phyloP scores from a whole-genome alignment of 2,329 filamentous ascomycete genomes.

The Akanthomyces lecanii region DNA sequence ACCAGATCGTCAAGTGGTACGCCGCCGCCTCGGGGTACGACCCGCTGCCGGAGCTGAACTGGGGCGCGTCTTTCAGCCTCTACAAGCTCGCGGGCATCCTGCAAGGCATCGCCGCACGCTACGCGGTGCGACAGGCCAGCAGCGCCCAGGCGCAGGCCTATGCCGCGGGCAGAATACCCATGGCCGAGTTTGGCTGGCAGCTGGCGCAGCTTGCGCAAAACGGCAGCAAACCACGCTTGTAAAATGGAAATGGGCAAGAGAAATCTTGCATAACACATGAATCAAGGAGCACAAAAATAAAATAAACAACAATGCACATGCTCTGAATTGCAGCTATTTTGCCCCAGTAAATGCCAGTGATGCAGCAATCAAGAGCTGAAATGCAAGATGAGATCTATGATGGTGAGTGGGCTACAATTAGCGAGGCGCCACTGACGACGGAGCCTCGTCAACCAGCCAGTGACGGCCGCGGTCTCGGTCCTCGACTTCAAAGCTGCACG shows the following conservation, averaged over 20 bases:
- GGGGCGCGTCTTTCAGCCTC: conserved; percentile 59
- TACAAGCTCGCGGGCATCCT: conserved; percentile 59
- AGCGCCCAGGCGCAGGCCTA: conserved; percentile 75
- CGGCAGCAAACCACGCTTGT: conserved; percentile 27
- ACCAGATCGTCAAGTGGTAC: conserved; percentile 41
- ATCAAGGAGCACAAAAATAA: neutral
- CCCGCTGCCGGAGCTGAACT: conserved; percentile 54
- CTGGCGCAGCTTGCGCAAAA: conserved; percentile 51
- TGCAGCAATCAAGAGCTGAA: neutral
- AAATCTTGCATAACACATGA: neutral
- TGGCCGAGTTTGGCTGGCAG: conserved; percentile 76
- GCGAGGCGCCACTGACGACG: neutral
- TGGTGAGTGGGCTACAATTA: neutral
- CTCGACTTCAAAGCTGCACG: neutral
- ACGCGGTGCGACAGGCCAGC: conserved; percentile 82
- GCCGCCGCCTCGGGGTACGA: conserved; percentile 62
- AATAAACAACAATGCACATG: neutral
- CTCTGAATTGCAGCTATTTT: neutral
- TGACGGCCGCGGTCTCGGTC: conserved; percentile 15
- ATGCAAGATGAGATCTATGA: neutral
- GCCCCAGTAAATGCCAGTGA: neutral
- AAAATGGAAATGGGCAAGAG: neutral
- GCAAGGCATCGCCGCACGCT: conserved; percentile 89
- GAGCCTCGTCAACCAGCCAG: neutral
- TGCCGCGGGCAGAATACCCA: conserved; percentile 62